Conservation (phyloP, 2,329 filamentous ascomycete genomes). For the Ophiocordyceps sinensis region DNA sequence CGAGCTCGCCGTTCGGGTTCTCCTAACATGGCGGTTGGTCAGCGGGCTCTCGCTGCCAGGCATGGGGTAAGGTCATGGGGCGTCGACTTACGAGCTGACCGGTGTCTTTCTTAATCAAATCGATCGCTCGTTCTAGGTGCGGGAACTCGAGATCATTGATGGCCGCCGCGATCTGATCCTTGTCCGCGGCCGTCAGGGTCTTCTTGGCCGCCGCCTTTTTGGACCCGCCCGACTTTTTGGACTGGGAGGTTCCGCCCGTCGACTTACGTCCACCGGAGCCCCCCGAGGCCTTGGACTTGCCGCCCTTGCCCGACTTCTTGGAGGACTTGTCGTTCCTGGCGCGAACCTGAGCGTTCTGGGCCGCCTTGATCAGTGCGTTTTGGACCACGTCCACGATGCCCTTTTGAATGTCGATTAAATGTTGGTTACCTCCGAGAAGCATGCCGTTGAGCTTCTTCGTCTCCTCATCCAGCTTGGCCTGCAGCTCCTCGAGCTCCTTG, state of each 20-base stretch:
- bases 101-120: slow-evolving; percentile 80
- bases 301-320: slow-evolving; percentile 38
- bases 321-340: slow-evolving; percentile 43
- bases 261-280: slow-evolving; percentile 27
- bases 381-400: slow-evolving; percentile 51
- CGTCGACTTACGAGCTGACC: slow-evolving; percentile 52
- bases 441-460: slow-evolving; percentile 42
- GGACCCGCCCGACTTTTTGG: slow-evolving; percentile 21
- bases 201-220: slow-evolving; percentile 31
- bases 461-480: slow-evolving; percentile 38
- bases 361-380: slow-evolving; percentile 60
- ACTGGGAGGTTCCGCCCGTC: slow-evolving; percentile 14
- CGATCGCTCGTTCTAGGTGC: slow-evolving; percentile 68
- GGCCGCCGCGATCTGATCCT: slow-evolving; percentile 77
- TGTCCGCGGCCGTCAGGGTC: slow-evolving; percentile 63
- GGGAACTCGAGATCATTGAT: slow-evolving; percentile 67
- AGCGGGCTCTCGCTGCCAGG: neutral
- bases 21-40: slow-evolving; percentile 23
- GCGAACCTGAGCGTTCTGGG: slow-evolving; percentile 40
- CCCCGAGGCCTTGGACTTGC: slow-evolving; percentile 35
- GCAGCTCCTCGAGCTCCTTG: slow-evolving; percentile 35
- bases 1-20: slow-evolving; percentile 43
- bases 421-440: slow-evolving; percentile 35
- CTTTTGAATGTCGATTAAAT: slow-evolving; percentile 40
- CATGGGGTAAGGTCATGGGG: neutral